Base-by-base conservation (phyloP, 208 protist genomes). In the Crithidia brevicula region DNA sequence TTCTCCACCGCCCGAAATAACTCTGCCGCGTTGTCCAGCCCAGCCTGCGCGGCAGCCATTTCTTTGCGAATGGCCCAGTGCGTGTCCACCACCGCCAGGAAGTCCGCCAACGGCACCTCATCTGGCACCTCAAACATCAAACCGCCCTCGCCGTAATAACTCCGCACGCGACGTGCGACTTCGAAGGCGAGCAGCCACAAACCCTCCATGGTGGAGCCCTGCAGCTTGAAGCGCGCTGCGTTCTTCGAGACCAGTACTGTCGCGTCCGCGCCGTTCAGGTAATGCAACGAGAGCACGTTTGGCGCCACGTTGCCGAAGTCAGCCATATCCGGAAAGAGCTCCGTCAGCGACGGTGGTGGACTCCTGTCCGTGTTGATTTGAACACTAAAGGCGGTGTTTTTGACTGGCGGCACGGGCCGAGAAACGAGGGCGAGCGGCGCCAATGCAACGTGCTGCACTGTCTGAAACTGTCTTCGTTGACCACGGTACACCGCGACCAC, bases 221-320 rank as follows among this genome's bases (percentile, higher is more conserved):
- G 92, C 38, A 97, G 65, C 53, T 92, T 88, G 60, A 96, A 98
- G 40, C 94, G 68, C 2, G 89, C 86, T 7, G 91, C 88, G 60
- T 94, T 98, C 64, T 97, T 98, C 5, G 93, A 97, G 18, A 97
- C 86, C 15, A 98, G 82, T 50, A 98, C 65, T 2, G 93, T 96
- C 3, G 79, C 94, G 68, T 97, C 92, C n/a, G 63, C 77, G n/a
- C 86, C 89, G 77, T 93, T 94, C 50, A 85, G 45, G 73, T 96
- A 97, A 42, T 86, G 73, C 31, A 97, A 49, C 20, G 89, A 91
- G 10, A 98, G 38, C 23, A 95, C 76, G 63, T 95, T 97, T n/a
- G 57, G 43, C 7, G 76, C 28, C 1, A 91, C 66, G 45, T 77
- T 61, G 20, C 67, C 77, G 49, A 63, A 58, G 1, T 38, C 49